Evolutionary conservation across 805 yeast species (phyloP).

Genomic region (Millerozyma miso): DNA sequence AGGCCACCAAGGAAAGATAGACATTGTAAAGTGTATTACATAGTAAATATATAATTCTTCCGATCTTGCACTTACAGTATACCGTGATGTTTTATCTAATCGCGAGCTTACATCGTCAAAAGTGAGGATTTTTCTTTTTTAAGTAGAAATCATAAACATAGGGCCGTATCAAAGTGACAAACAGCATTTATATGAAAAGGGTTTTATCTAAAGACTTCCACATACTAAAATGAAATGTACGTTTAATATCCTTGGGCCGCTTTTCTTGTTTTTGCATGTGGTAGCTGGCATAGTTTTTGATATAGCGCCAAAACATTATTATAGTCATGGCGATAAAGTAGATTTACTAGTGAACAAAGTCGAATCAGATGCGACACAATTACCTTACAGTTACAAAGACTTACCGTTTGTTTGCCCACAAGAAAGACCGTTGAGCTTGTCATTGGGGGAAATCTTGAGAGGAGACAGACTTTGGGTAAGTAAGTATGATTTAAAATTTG

Average conservation of each 20-base stretch:
- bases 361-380: slow-evolving; percentile 70
- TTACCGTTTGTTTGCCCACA: slow-evolving; percentile 81
- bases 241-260: background rate
- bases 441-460: slow-evolving; percentile 70
- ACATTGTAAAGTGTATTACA: slow-evolving; percentile 1
- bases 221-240: background rate
- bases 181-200: background rate
- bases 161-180: background rate
- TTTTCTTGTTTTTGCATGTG: background rate
- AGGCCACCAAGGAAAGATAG: slow-evolving; percentile 34
- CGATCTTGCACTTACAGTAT: too few relatives aligned
- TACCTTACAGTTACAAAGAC: slow-evolving; percentile 74
- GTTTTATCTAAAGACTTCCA: background rate
- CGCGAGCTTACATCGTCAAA: too few relatives aligned
- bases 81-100: too few relatives aligned
- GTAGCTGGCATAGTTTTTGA: slow-evolving; percentile 13
- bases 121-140: background rate
- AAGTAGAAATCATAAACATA: background rate
- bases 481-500: slow-evolving; percentile 61
- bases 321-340: slow-evolving; percentile 53
- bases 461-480: slow-evolving; percentile 81
- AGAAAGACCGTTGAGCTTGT: slow-evolving; percentile 55
- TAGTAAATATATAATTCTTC: background rate
- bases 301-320: slow-evolving; percentile 34
- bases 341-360: slow-evolving; percentile 72